Base-by-base conservation (phyloP, 2,329 filamentous ascomycete genomes). In the Alternaria angustiovoidea region DNA sequence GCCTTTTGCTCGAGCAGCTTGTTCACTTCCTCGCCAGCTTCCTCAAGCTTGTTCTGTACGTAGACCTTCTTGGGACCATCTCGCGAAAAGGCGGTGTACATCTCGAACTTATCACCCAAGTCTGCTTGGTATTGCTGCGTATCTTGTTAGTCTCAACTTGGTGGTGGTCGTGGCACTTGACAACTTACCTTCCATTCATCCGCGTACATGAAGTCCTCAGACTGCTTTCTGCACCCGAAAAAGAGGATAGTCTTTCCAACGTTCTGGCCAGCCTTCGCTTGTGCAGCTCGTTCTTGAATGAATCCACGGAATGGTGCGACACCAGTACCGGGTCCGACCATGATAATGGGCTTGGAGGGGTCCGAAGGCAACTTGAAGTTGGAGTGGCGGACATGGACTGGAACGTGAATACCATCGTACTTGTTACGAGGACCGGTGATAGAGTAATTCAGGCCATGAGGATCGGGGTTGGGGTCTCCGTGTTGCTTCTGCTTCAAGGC, bases 281-380 rank as follows among this genome's bases (percentile, higher is more conserved):
- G 89, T 74, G 91, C 91, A 54, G 92, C 93, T 70, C 95, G 89
- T 81, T 99, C 95, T 77, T 98, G 95, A 9, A 99, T 86, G 77
- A 99, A 99, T 7, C 87, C 95, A 68, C 95, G 90, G 88, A 99
- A 97, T 18, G 95, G 95, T 26, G 95, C 95, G 56, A 97, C 93
- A 84, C 95, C 95, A 54, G 95, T 98, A 76, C 95, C 95, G 12
- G 95, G 95, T 24, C 95, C 95, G 70, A 98, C 88, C 89, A 97
- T 94, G 79, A 99, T 96, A 71, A 99, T 84, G 30, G 95, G 95
- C 81, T 96, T 96, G 49, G 91, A 88, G 4, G 95, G 93, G 73
- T 99, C 94, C 16, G 95, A 97, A 8, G 95, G 95, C 30, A 99
- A 88, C 84, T 98, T 98, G 88, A 99, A 99, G 84, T 98, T 99